Evolutionary conservation across 441 rosid species (phyloP).

Genomic region (Isatis lusitanica): DNA sequence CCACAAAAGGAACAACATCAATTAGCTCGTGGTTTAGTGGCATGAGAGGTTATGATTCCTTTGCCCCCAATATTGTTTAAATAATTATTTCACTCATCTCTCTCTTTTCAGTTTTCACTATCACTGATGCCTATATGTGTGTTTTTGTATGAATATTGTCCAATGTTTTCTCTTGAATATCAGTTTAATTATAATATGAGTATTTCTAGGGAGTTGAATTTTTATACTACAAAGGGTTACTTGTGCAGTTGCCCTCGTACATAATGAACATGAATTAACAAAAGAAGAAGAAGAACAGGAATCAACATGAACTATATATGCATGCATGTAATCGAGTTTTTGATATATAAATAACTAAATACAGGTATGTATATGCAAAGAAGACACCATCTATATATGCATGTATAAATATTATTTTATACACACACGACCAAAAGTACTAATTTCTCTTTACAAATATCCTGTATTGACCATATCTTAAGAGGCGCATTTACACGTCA

Average conservation of each 20-base stretch:
- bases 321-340: background rate
- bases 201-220: background rate
- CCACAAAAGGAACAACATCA: slow-evolving; percentile 61
- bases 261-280: background rate
- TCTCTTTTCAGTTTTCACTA: slow-evolving; percentile 26
- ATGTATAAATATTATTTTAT: slow-evolving; percentile 19
- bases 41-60: slow-evolving; percentile 59
- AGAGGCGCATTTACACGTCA: slow-evolving; percentile 26
- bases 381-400: slow-evolving; percentile 3
- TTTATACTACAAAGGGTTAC: background rate
- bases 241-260: background rate
- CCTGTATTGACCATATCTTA: background rate
- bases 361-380: slow-evolving; percentile 4
- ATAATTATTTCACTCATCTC: slow-evolving; percentile 8
- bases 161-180: background rate
- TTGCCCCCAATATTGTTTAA: slow-evolving; percentile 22
- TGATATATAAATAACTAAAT: background rate
- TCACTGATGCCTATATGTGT: slow-evolving; percentile 4
- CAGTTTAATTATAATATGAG: background rate
- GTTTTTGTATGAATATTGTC: background rate
- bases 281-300: too few species aligned
- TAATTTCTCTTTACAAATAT: slow-evolving; percentile 6
- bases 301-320: background rate
- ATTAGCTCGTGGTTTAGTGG: slow-evolving; percentile 50
- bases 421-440: slow-evolving; percentile 29